Conservation (phyloP, 306 rosid species). For the Trifolium fragiferum region DNA sequence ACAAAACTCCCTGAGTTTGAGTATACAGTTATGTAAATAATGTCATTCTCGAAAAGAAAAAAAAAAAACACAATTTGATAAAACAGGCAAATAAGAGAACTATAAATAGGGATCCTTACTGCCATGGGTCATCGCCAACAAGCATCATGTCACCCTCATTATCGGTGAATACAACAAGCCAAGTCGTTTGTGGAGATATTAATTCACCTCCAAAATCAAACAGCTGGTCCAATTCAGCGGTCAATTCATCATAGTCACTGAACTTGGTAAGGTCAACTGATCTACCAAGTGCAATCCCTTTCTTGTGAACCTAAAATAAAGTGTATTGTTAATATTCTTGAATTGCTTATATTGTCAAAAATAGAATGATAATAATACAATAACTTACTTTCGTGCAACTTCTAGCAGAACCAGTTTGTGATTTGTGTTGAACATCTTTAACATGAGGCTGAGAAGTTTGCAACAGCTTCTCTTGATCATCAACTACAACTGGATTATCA, state of each 20-base stretch:
- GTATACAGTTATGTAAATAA: slow-evolving; percentile 16
- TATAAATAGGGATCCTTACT: slow-evolving; percentile 59
- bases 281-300: slow-evolving; percentile 97
- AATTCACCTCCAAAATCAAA: slow-evolving; percentile 92
- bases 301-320: slow-evolving; percentile 87
- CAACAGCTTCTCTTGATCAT: slow-evolving; percentile 53
- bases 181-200: slow-evolving; percentile 65
- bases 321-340: slow-evolving; percentile 26
- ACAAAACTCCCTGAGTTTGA: slow-evolving; percentile 77
- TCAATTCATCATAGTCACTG: slow-evolving; percentile 71
- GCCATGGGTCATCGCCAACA: slow-evolving; percentile 99
- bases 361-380: neutral
- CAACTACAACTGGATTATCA: slow-evolving; percentile 47
- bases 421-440: slow-evolving; percentile 65
- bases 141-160: slow-evolving; percentile 99
- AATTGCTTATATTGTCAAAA: neutral
- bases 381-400: slow-evolving; percentile 85
- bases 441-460: slow-evolving; percentile 51
- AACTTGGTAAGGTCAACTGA: slow-evolving; percentile 92
- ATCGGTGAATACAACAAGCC: slow-evolving; percentile 89
- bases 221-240: slow-evolving; percentile 76
- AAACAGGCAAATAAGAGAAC: neutral
- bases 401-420: slow-evolving; percentile 66
- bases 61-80: neutral
- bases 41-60: neutral